Evolutionary conservation across 352 stramenopile species (phyloP), one percentile per base, ranked within the genome.

Genomic region (Phytopythium chamaehyphon): DNA sequence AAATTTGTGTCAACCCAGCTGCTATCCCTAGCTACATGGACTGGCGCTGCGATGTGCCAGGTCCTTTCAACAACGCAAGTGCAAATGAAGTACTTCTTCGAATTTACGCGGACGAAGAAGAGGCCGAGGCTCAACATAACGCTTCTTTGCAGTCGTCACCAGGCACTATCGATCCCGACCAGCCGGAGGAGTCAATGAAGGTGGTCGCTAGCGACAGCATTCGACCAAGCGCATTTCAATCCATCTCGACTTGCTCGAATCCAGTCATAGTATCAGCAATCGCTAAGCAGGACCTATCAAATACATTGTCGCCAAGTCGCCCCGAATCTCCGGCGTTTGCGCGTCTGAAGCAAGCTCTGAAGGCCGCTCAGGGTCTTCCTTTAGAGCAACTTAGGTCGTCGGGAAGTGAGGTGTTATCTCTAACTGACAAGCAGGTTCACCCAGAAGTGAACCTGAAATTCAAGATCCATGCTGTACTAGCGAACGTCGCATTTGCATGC

Each of bases 1-100:
- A 91, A 55, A 65, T 90, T 43, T 88, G 73, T 35, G 74, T 83
- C 3, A 86, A 88, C 47, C 76, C 78, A n/a, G 76, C 73, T 14
- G 76, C 81, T 11, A 78, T 88, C 15, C 78, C 76, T 22, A 89
- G 74, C 12, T 93, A 78, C 54, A 47, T 73, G 19, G 60, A 57
- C 18, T 93, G 82, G 79, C 58, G 76, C 6, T 80, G 75, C 44
- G 69, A 79, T 18, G 52, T 64, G 4, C 69, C 57, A 5, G 73
- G 79, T 4, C 64, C 62, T 2, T 73, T 74, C 44, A 73, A 76
- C 50, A 81, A 90, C 40, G 60, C 57, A 2, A 76, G 65, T 2
- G 81, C 81, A 0, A 78, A 62, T 22, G 64, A 90, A 44, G 47
- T 89, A n/a, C 43, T 92, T 8, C 59, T 92, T 47, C 64, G 73